A percentile compares a stretch with the other conserved stretches of the same genome.
phyloP scores from a whole-genome alignment of 495 filamentous ascomycete genomes.

The Cercophora newfieldiana region DNA sequence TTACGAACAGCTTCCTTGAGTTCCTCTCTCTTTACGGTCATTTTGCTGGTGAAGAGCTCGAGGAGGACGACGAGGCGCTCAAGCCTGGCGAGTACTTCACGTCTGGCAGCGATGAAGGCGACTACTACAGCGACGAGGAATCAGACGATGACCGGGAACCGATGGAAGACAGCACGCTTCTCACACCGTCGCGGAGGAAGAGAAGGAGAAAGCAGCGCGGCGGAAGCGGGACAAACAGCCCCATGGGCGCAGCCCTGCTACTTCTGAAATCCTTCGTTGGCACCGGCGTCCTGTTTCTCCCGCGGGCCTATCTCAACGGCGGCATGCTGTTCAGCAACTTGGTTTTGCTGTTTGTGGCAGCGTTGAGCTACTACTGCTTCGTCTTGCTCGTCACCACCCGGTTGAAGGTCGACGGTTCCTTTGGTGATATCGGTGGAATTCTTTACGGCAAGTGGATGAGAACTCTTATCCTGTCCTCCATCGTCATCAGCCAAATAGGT shows the following conservation, averaged over 20 bases:
- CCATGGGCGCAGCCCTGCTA: conserved; percentile 73
- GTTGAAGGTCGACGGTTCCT: conserved; percentile 79
- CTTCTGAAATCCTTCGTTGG: conserved; percentile 96
- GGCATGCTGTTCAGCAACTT: conserved; percentile 96
- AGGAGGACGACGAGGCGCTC: conserved; percentile 90
- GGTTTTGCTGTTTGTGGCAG: conserved; percentile 79
- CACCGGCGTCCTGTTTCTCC: conserved; percentile 95
- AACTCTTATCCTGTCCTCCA: conserved; percentile 79
- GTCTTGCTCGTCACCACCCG: conserved; percentile 86
- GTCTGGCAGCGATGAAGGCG: conserved; percentile 60
- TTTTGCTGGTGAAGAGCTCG: conserved; percentile 93
- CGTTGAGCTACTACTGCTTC: conserved; percentile 93
- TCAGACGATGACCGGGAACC: conserved; percentile 67
- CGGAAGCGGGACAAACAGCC: conserved; percentile 67
- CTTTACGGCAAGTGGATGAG: conserved; percentile 92
- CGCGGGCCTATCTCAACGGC: conserved; percentile 87
- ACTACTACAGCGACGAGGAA: conserved; percentile 44
- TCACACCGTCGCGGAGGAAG: conserved; percentile 70
- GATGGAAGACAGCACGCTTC: conserved; percentile 78
- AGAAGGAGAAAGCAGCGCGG: conserved; percentile 70
- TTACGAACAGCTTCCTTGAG: conserved; percentile 91
- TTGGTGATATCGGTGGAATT: conserved; percentile 92
- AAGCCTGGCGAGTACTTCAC: conserved; percentile 83
- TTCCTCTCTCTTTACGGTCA: conserved; percentile 94
- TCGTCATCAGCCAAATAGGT: conserved; percentile 91